Conservation (phyloP, 2,329 filamentous ascomycete species). For the Penicillium occitanis region DNA sequence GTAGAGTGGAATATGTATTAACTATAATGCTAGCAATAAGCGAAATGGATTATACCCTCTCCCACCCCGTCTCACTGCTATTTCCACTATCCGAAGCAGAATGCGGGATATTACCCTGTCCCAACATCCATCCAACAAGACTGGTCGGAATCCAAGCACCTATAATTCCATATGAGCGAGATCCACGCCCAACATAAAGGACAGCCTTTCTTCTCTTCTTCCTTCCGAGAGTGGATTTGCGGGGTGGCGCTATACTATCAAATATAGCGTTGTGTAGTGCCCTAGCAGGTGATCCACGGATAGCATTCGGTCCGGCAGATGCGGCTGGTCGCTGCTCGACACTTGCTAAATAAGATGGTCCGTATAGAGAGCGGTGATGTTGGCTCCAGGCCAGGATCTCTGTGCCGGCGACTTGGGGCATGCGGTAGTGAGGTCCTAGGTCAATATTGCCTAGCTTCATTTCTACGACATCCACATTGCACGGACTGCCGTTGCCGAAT, state of each 20-base stretch:
- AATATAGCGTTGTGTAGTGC: constrained; percentile 85
- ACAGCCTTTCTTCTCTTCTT: constrained; percentile 50
- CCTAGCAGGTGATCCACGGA: constrained; percentile 68
- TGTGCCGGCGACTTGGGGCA: constrained; percentile 42
- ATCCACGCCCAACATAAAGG: constrained; percentile 80
- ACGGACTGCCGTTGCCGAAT: constrained; percentile 37
- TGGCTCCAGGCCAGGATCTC: constrained; percentile 62
- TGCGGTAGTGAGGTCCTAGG: constrained; percentile 61
- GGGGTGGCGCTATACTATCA: constrained; percentile 69
- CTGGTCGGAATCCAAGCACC: constrained; percentile 75
- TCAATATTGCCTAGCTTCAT: constrained; percentile 92
- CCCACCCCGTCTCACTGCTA: constrained; percentile 40
- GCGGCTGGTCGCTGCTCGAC: constrained; percentile 44
- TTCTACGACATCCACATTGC: constrained; percentile 70
- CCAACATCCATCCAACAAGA: constrained; percentile 92
- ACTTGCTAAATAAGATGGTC: constrained; percentile 44
- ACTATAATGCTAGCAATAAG: not conserved
- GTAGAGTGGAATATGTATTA: constrained; percentile 7
- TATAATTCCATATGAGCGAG: constrained; percentile 79
- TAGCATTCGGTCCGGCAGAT: constrained; percentile 38
- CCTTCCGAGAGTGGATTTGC: constrained; percentile 41
- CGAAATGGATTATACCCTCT: constrained; percentile 29
- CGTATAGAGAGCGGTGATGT: constrained; percentile 55
- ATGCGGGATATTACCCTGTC: constrained; percentile 53
- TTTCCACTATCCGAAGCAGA: constrained; percentile 29